A percentile compares a stretch with the other conserved stretches of the same genome.
Evolutionary conservation across 495 filamentous ascomycete genomes (phyloP).

Genomic region (Neurospora hispaniola): DNA sequence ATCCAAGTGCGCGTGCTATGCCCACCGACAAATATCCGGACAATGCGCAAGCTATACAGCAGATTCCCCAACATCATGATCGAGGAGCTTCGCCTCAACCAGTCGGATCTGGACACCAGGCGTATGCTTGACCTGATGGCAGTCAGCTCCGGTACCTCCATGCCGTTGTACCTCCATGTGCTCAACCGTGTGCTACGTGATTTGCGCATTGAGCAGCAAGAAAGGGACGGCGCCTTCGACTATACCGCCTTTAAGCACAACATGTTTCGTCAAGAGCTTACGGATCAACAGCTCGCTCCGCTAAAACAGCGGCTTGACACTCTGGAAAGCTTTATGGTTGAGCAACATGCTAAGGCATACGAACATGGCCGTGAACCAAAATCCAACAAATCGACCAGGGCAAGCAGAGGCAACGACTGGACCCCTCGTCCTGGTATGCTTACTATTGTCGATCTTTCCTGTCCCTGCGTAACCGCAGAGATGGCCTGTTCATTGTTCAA

Average conservation of each 20-base stretch:
- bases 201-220: constrained; percentile 40
- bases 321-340: constrained; percentile 47
- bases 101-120: constrained; percentile 49
- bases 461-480: constrained; percentile 56
- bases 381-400: neutral
- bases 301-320: constrained; percentile 47
- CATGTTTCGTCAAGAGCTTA: constrained; percentile 29
- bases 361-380: neutral
- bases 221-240: constrained; percentile 29
- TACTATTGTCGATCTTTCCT: constrained; percentile 67
- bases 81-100: constrained; percentile 44
- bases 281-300: constrained; percentile 34
- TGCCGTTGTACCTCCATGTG: constrained; percentile 55
- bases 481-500: constrained; percentile 61
- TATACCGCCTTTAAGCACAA: constrained; percentile 40
- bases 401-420: constrained; percentile 23
- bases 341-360: constrained; percentile 15
- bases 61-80: constrained; percentile 37
- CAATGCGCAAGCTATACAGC: constrained; percentile 32
- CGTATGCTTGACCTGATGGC: constrained; percentile 63
- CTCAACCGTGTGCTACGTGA: constrained; percentile 50
- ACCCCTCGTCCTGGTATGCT: constrained; percentile 38
- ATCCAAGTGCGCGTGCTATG: constrained; percentile 54
- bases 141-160: constrained; percentile 33
- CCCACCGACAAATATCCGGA: constrained; percentile 46